Evolutionary conservation across 192 early-diverging fungal genomes (phyloP).

Genomic region (Helicostylum pulchrum): DNA sequence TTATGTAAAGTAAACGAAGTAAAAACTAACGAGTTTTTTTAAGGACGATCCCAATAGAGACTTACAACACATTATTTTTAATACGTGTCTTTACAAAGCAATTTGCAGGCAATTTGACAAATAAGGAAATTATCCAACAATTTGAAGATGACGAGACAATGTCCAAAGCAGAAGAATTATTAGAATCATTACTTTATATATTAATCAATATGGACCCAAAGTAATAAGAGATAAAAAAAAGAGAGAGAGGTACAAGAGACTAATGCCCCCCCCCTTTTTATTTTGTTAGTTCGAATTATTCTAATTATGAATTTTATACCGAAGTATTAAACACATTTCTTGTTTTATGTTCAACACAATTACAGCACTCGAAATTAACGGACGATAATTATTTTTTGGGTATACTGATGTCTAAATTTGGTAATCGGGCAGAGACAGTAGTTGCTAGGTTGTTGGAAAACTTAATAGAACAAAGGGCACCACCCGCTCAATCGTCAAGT

Average conservation of each 20-base stretch:
- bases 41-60: slow-evolving; percentile 58
- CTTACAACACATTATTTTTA: slow-evolving; percentile 67
- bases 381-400: slow-evolving; percentile 65
- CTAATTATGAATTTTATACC: slow-evolving; percentile 65
- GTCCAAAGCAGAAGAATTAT: slow-evolving; percentile 54
- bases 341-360: slow-evolving; percentile 61
- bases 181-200: slow-evolving; percentile 50
- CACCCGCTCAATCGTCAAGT: slow-evolving; percentile 41
- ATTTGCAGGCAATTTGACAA: slow-evolving; percentile 56
- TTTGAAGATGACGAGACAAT: slow-evolving; percentile 46
- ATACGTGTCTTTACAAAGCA: slow-evolving; percentile 64
- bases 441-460: slow-evolving; percentile 53
- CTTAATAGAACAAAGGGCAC: slow-evolving; percentile 46
- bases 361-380: slow-evolving; percentile 39
- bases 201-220: slow-evolving; percentile 55
- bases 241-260: no score
- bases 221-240: slow-evolving; percentile 35
- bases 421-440: slow-evolving; percentile 57
- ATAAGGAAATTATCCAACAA: slow-evolving; percentile 49
- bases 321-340: slow-evolving; percentile 61
- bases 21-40: background rate
- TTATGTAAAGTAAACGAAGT: background rate
- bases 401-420: slow-evolving; percentile 55
- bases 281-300: slow-evolving; percentile 39
- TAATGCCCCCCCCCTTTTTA: no score